Conservation (phyloP, 2,329 filamentous ascomycete genomes). For the Dactylellina haptotyla region DNA sequence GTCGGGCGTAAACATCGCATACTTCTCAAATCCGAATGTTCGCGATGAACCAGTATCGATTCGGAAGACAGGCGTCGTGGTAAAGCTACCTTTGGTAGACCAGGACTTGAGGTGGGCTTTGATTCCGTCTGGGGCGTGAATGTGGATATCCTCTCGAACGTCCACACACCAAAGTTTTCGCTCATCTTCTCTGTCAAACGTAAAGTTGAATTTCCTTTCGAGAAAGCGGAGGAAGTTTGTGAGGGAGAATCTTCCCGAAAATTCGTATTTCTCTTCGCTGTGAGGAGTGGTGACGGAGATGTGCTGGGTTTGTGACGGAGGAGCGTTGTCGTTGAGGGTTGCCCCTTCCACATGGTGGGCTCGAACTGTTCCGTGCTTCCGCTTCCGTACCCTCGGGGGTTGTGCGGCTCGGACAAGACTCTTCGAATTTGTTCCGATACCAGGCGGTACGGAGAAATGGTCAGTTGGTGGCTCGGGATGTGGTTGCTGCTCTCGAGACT, state of each 20-base stretch:
- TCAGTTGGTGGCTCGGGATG: slow-evolving; percentile 19
- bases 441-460: slow-evolving; percentile 32
- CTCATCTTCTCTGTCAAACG: slow-evolving; percentile 16
- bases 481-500: slow-evolving; percentile 5
- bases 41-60: slow-evolving; percentile 35
- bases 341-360: slow-evolving; percentile 30
- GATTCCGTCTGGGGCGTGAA: slow-evolving; percentile 11
- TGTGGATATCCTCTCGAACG: slow-evolving; percentile 36
- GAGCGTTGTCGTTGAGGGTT: slow-evolving; percentile 12
- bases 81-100: slow-evolving; percentile 43
- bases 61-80: slow-evolving; percentile 30
- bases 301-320: slow-evolving; percentile 2
- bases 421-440: slow-evolving; percentile 50
- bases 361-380: slow-evolving; percentile 29
- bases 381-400: slow-evolving; percentile 41
- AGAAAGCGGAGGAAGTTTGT: slow-evolving; percentile 25
- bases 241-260: slow-evolving; percentile 26
- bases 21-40: slow-evolving; percentile 43
- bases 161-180: slow-evolving; percentile 39
- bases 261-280: slow-evolving; percentile 26
- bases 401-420: slow-evolving; percentile 35
- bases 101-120: slow-evolving; percentile 35
- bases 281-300: slow-evolving; percentile 11
- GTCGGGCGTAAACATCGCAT: slow-evolving; percentile 41
- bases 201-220: slow-evolving; percentile 26